Evolutionary conservation across 805 yeast genomes (phyloP), one percentile per base, ranked within the genome.

Genomic region (Myxozyma udenii): DNA sequence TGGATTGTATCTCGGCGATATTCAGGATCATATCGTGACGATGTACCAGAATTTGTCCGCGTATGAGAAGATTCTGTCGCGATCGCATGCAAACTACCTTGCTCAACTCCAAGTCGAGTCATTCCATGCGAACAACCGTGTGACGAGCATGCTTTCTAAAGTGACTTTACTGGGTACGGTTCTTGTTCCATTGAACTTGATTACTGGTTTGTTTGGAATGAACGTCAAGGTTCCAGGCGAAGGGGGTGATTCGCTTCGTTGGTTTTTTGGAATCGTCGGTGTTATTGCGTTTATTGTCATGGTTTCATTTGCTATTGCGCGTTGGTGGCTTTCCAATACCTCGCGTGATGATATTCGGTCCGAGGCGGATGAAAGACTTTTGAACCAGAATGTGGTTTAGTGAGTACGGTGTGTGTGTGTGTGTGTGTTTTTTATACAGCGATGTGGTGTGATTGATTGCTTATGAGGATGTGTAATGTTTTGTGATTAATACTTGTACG

Each of bases 191-290:
- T 76, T 91, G 75, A 91, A 91, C 67, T 73, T 91, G 51, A 77
- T 91, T 41, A 88, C 97, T 1, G 96, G 97, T 67, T 65, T 90
- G 57, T 91, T 91, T 70, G 97, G 97, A 64, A 91, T 91, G 98
- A 91, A 91, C 68, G 98, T 91, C 18, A 69, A 62, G 11, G 85
- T 91, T 25, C 97, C 97, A 0, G 96, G 96, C 25, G 70, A 77
- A 53, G 71, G 61, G 12, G 74, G 59, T 1, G 53, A 37, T 19
- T 61, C 55, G 1, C 68, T 76, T 36, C 78, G 73, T 2, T 85
- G 93, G 87, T 87, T 79, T 65, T 80, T 79, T 66, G 86, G 87
- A 39, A 81, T 84, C 53, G 64, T 83, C 4, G 86, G 82, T 7
- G 70, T 78, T 22, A 65, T 83, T 56, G 51, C 78, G 11, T 57